phyloP scores from a whole-genome alignment of 768 basidiomycete species.

The Chalciporus piperatus region DNA sequence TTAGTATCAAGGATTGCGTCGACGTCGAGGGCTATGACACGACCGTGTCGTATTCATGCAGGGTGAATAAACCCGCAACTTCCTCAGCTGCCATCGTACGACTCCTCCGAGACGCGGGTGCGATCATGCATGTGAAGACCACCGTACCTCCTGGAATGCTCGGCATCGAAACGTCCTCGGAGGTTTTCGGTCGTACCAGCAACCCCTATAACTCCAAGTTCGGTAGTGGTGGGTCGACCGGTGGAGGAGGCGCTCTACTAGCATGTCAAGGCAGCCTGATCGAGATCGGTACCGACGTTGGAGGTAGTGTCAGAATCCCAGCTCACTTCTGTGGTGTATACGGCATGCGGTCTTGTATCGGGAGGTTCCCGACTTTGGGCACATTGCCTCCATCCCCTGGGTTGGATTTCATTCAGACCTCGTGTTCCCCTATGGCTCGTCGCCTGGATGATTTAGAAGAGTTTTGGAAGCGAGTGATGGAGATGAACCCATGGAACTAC shows the following conservation, averaged over 20 bases:
- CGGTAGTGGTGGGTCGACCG: conserved; percentile 47
- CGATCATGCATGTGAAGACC: conserved; percentile 41
- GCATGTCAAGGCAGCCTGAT: conserved; percentile 43
- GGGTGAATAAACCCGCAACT: conserved; percentile 32
- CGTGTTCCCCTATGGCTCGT: conserved; percentile 41
- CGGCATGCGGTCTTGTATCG: conserved; percentile 36
- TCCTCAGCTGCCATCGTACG: conserved; percentile 38
- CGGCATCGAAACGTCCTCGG: conserved; percentile 40
- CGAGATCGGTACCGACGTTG: conserved; percentile 49
- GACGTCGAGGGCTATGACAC: conserved; percentile 46
- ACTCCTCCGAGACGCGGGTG: conserved; percentile 41
- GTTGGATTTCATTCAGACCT: conserved; percentile 35
- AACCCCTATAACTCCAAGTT: conserved; percentile 47
- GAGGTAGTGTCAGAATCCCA: conserved; percentile 49
- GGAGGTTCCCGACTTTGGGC: conserved; percentile 39
- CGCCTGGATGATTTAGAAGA: conserved; percentile 40
- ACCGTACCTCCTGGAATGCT: conserved; percentile 43
- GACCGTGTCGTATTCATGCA: conserved; percentile 43
- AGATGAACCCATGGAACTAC: conserved; percentile 42
- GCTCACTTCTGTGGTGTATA: conserved; percentile 48
- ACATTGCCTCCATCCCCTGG: conserved; percentile 33
- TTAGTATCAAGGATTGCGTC: conserved; percentile 50
- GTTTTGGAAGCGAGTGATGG: conserved; percentile 42
- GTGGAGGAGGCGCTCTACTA: conserved; percentile 49
- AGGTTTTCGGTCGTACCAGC: conserved; percentile 44